Evolutionary conservation across 164 flowering plant genomes (phyloP).

Genomic region (Berberis vulgaris): DNA sequence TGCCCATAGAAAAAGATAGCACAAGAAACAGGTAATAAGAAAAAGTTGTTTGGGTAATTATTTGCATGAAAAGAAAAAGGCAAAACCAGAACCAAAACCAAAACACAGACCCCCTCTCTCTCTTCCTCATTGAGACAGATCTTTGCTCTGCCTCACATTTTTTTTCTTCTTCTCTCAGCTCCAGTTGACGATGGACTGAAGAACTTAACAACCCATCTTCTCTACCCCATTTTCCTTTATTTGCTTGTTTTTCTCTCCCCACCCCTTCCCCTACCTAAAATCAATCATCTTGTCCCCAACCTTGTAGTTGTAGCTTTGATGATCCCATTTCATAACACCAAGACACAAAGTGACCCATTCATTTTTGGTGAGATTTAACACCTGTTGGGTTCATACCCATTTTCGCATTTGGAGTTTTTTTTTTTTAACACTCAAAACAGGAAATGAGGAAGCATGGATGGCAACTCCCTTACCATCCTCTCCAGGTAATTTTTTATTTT

Average conservation of each 20-base stretch:
- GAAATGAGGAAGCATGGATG: slow-evolving; percentile 98
- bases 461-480: slow-evolving; percentile 97
- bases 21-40: not conserved
- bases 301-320: too few species aligned
- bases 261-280: too few species aligned
- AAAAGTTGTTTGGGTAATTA: not conserved
- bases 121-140: not conserved
- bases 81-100: too few species aligned
- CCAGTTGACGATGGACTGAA: not conserved
- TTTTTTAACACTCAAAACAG: slow-evolving; percentile 1
- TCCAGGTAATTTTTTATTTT: slow-evolving; percentile 30
- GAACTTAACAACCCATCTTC: not conserved
- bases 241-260: too few species aligned
- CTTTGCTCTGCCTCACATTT: not conserved
- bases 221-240: not conserved
- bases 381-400: slow-evolving; percentile 1
- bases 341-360: too few species aligned
- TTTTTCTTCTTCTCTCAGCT: not conserved
- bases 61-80: not conserved
- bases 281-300: too few species aligned
- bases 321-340: too few species aligned
- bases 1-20: not conserved
- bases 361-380: too few species aligned
- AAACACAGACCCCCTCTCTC: not conserved
- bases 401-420: slow-evolving; percentile 2